Evolutionary conservation across 2,329 filamentous ascomycete species (phyloP), one percentile per base, ranked within the genome.

Genomic region (Calycina marina): DNA sequence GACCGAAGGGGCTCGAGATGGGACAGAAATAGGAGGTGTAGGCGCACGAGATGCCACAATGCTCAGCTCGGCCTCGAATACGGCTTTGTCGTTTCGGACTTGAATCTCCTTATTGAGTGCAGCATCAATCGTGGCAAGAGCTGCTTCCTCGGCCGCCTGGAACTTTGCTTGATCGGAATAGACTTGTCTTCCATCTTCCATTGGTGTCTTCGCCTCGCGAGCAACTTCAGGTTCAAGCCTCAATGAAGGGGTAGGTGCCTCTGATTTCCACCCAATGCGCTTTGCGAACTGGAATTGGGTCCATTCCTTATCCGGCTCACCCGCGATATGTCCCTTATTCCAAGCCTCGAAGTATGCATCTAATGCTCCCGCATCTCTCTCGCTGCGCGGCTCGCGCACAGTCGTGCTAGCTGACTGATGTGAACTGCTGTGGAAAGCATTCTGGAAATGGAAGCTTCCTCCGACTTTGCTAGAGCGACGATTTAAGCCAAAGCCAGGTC

Each of bases 341-440:
- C 90, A 80, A 34, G 84, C 82, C 55, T 90, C 84, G 49, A 85
- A 92, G 59, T 93, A 94, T 47, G 83, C 85, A 40, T 86, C 85
- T 66, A 96, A 53, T 38, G 78, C 80, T 41, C 69, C 69, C 59
- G 78, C 69, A 37, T 51, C 54, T 42, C 59, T 64, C 25, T 69
- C 67, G 36, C 63, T 59, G 34, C 69, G 68, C 46, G 70, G 64
- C 42, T 80, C 75, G 37, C 63, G 55, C 43, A 65, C 60, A 39
- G 67, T 62, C 20, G 20, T 24, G 39, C 65, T 61, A 30, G 36
- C 46, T 15, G 50, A 45, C 14, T 41, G 40, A 31, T 46, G 47
- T 6, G 46, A 38, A 34, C 48, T 56, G 45, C 59, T 67, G 48
- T 84, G 77, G 49, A 90, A 86, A 45, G 77, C 80, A 63, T 69